Evolutionary conservation across 2,329 filamentous ascomycete genomes (phyloP).

Genomic region (Penicillium carneum): DNA sequence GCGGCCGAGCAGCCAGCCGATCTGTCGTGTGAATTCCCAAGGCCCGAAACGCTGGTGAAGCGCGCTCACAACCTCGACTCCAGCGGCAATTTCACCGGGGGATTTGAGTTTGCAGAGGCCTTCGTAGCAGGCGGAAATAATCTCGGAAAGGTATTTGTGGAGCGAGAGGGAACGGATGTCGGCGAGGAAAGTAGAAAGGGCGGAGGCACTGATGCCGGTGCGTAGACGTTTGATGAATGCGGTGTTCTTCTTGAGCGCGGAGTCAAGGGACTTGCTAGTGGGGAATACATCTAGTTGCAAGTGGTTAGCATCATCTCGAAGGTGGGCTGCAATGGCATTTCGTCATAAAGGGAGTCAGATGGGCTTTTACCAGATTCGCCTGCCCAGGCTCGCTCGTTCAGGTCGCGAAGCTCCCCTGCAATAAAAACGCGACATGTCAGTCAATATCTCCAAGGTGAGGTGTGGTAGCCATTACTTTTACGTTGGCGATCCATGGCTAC

Average conservation of each 20-base stretch:
- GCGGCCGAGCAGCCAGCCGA: conserved; percentile 90
- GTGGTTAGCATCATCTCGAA: conserved; percentile 27
- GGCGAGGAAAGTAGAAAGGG: conserved; percentile 81
- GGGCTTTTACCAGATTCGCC: conserved; percentile 77
- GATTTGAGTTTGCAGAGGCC: conserved; percentile 90
- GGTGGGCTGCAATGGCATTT: conserved; percentile 17
- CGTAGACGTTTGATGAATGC: conserved; percentile 96
- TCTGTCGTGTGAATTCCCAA: conserved; percentile 84
- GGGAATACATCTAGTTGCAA: conserved; percentile 72
- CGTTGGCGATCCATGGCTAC: conserved; percentile 58
- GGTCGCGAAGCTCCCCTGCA: conserved; percentile 83
- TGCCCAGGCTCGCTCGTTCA: conserved; percentile 87
- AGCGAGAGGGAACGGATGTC: conserved; percentile 90
- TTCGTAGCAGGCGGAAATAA: conserved; percentile 94
- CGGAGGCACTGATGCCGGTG: conserved; percentile 82
- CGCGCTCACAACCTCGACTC: conserved; percentile 92
- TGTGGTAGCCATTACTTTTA: conserved; percentile 51
- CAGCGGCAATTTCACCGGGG: conserved; percentile 87
- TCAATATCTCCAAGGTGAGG: conserved; percentile 1
- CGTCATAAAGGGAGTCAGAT: conserved; percentile 23
- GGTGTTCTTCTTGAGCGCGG: conserved; percentile 96
- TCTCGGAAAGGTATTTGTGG: conserved; percentile 95
- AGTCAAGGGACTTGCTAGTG: conserved; percentile 82
- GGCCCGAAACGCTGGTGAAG: conserved; percentile 94
- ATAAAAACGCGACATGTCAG: conserved; percentile 18